Percentiles rank a stretch among this genome's conserved stretches.
phyloP scores from a whole-genome alignment of 495 filamentous ascomycete species.

The Penicillium malachiteum region DNA sequence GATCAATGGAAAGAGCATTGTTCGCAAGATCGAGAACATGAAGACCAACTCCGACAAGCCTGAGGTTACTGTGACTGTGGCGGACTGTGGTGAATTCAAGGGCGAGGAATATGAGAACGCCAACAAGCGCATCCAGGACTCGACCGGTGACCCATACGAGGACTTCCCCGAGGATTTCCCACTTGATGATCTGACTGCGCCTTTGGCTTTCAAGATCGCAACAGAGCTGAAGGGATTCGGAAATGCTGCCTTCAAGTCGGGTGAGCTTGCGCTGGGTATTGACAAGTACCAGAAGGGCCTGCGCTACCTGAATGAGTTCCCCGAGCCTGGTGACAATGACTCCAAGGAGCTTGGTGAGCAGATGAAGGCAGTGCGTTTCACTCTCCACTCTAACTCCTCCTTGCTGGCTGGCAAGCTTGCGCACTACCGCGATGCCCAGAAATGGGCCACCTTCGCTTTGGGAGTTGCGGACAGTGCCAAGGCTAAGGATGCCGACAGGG shows the following conservation, averaged over 20 bases:
- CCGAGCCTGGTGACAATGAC: conserved; percentile 64
- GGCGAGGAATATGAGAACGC: conserved; percentile 63
- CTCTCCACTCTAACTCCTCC: conserved; percentile 74
- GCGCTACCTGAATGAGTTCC: conserved; percentile 89
- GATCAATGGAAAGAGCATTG: conserved; percentile 83
- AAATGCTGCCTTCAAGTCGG: conserved; percentile 85
- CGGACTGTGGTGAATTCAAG: conserved; percentile 82
- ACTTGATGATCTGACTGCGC: conserved; percentile 60
- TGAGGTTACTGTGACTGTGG: conserved; percentile 65
- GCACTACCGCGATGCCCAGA: conserved; percentile 64
- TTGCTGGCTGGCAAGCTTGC: conserved; percentile 79
- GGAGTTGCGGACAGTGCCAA: conserved; percentile 54
- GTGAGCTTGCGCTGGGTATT: conserved; percentile 66
- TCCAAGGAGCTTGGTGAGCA: conserved; percentile 62
- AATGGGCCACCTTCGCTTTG: conserved; percentile 71
- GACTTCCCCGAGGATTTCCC: conserved; percentile 92
- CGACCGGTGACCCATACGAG: conserved; percentile 88
- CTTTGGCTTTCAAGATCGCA: conserved; percentile 62
- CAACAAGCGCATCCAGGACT: conserved; percentile 65
- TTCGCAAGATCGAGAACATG: conserved; percentile 88
- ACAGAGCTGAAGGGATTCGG: conserved; percentile 88
- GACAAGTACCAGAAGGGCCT: conserved; percentile 98
- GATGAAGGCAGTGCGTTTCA: conserved; percentile 72
- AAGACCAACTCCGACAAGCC: conserved; percentile 84
- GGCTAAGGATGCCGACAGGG: conserved; percentile 72